Evolutionary conservation across 2,329 filamentous ascomycete species (phyloP).

Genomic region (Coleophoma eucalyptorum): DNA sequence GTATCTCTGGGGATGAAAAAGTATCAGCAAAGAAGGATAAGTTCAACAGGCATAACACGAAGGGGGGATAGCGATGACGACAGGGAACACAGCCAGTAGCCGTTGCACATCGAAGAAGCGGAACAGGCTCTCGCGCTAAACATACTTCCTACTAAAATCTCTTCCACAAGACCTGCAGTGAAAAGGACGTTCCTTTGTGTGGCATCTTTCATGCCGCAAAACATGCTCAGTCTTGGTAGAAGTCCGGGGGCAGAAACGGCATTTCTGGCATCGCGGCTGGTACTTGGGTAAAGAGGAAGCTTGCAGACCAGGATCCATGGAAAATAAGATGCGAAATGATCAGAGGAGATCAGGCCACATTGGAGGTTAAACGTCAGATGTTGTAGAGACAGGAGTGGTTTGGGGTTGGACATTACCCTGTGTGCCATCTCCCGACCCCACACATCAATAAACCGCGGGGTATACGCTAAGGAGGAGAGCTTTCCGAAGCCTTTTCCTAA

Average conservation of each 20-base stretch:
- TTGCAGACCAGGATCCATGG: no score
- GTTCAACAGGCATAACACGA: background rate
- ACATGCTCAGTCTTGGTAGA: conserved; percentile 54
- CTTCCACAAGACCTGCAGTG: background rate
- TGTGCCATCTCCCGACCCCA: no score
- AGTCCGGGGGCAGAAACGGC: conserved; percentile 10
- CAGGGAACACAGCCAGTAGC: background rate
- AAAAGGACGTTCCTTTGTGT: conserved; percentile 46
- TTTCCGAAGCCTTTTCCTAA: no score
- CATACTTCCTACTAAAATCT: background rate
- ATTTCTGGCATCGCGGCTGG: no score
- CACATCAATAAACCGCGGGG: no score
- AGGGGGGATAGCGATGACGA: background rate
- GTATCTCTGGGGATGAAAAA: background rate
- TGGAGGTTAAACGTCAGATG: no score
- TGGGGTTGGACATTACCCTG: no score
- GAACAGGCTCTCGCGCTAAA: background rate
- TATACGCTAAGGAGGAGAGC: no score
- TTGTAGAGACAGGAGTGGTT: no score
- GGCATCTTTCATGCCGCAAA: conserved; percentile 50
- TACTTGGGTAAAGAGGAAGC: no score
- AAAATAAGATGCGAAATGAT: no score
- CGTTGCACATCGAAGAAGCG: background rate
- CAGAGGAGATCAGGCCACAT: no score
- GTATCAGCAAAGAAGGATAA: background rate